Percentiles rank a stretch among this genome's conserved stretches.
phyloP scores from a whole-genome alignment of 2,329 filamentous ascomycete genomes.

The Capronia americana region DNA sequence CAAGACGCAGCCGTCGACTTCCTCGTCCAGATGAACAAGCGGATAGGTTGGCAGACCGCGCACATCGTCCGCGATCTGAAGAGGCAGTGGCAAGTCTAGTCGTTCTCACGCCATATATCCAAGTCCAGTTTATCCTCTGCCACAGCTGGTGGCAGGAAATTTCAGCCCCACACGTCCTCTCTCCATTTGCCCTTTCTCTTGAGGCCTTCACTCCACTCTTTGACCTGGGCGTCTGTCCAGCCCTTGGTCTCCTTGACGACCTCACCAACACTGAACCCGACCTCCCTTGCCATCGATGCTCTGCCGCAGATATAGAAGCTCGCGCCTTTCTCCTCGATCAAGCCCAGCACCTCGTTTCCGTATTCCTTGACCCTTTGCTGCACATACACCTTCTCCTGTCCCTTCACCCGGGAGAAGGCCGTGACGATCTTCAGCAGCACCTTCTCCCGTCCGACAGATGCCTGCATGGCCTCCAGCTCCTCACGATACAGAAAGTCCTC shows the following conservation, averaged over 20 bases:
- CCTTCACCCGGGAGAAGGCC: constrained; percentile 23
- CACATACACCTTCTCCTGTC: constrained; percentile 26
- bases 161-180: constrained; percentile 60
- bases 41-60: constrained; percentile 29
- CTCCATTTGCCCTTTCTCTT: constrained; percentile 61
- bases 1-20: constrained; percentile 29
- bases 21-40: constrained; percentile 20
- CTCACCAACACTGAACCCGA: constrained; percentile 48
- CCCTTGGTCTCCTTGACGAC: constrained; percentile 42
- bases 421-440: constrained; percentile 18
- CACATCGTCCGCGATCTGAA: constrained; percentile 26
- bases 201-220: constrained; percentile 55
- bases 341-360: not conserved
- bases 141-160: too few relatives aligned
- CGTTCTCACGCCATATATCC: not conserved
- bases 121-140: too few relatives aligned
- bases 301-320: constrained; percentile 29
- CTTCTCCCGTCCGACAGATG: constrained; percentile 17
- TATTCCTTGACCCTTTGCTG: constrained; percentile 20
- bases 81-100: constrained; percentile 23
- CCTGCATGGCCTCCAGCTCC: constrained; percentile 16
- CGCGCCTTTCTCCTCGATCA: constrained; percentile 25
- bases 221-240: constrained; percentile 51
- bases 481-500: constrained; percentile 49
- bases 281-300: constrained; percentile 37